Percentiles rank a stretch among this genome's conserved stretches.
These are phyloP conservation scores for Mycosphaerelloides madeirae DNA, from an alignment of 2,329 filamentous ascomycete genomes.

Conservation along the genomic window DNA sequence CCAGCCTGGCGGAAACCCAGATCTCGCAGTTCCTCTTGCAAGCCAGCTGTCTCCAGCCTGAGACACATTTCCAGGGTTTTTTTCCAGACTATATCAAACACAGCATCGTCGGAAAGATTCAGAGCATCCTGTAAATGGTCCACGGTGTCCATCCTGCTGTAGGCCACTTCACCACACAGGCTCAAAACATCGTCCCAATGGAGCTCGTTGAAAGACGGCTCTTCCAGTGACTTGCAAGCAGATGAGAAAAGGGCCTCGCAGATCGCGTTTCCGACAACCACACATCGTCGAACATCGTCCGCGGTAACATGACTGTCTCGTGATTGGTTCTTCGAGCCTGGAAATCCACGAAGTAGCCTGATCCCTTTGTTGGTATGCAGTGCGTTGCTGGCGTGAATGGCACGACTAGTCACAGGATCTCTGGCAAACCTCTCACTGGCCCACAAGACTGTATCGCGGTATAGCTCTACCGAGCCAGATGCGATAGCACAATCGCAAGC, in stretches of 20 bases:
- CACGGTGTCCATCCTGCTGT: conserved; percentile 12
- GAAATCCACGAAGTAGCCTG: conserved; percentile 14
- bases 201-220: conserved; percentile 30
- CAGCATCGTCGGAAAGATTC: conserved; percentile 14
- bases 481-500: conserved; percentile 30
- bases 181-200: conserved; percentile 14
- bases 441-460: conserved; percentile 33
- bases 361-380: conserved; percentile 24
- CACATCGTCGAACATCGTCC: conserved; percentile 18
- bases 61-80: conserved; percentile 21
- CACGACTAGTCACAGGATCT: conserved; percentile 31
- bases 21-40: conserved; percentile 18
- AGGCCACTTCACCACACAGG: conserved; percentile 15
- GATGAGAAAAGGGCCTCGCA: conserved; percentile 30
- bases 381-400: conserved; percentile 21
- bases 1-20: conserved; percentile 6
- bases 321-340: background rate
- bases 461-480: conserved; percentile 31
- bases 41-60: conserved; percentile 15
- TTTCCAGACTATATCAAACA: conserved; percentile 26
- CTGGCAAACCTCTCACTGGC: conserved; percentile 32
- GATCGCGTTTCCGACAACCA: conserved; percentile 30
- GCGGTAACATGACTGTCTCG: conserved; percentile 13
- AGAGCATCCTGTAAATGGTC: conserved; percentile 14
- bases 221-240: conserved; percentile 25